phyloP scores from a whole-genome alignment of 1,284 basidiomycete species.

The Tylopilus microsporus region DNA sequence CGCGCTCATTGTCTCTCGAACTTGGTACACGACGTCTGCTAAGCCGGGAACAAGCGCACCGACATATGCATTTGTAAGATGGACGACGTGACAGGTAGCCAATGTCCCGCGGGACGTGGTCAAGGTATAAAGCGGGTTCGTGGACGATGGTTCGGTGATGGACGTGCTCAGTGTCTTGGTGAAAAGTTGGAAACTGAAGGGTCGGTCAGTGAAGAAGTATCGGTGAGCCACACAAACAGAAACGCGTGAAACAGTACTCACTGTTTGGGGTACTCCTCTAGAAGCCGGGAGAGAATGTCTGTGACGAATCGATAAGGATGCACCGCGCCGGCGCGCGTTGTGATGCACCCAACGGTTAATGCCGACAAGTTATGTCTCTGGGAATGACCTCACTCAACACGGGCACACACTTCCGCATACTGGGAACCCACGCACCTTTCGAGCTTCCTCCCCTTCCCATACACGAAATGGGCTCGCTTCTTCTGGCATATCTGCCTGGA shows the following conservation, averaged over 20 bases:
- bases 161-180: conserved; percentile 48
- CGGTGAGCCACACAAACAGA: neutral
- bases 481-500: conserved; percentile 42
- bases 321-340: conserved; percentile 47
- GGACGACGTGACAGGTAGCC: conserved; percentile 57
- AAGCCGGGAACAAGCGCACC: conserved; percentile 65
- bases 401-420: neutral
- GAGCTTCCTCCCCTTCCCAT: conserved; percentile 34
- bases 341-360: conserved; percentile 43
- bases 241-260: conserved; percentile 20
- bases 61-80: conserved; percentile 76
- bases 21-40: conserved; percentile 52
- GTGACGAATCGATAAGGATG: conserved; percentile 60
- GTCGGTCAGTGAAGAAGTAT: neutral
- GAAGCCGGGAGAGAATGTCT: conserved; percentile 44
- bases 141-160: conserved; percentile 31
- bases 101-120: conserved; percentile 55
- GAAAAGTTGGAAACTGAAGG: conserved; percentile 43
- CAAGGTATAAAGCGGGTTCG: conserved; percentile 37
- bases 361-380: conserved; percentile 44
- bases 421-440: conserved; percentile 29
- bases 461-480: conserved; percentile 38
- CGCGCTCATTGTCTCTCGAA: conserved; percentile 63
- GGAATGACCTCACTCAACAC: neutral
- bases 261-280: conserved; percentile 40